These are phyloP conservation scores for Cucurbita maxima DNA, from an alignment of 306 rosid species.

Conservation along the genomic window DNA sequence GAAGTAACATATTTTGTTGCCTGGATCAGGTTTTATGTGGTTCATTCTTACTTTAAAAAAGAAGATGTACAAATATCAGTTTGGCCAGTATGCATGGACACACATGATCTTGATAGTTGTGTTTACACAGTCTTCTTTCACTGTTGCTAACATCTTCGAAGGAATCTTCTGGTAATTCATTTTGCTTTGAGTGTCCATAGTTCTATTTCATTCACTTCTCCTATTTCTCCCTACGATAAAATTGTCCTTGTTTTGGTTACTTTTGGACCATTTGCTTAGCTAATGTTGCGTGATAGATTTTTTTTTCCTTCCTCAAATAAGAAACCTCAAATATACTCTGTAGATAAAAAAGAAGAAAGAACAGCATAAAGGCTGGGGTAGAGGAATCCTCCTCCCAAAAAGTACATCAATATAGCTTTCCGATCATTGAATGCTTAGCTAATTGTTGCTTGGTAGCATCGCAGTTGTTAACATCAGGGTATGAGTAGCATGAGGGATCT, in stretches of 20 bases:
- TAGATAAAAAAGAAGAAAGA: neutral
- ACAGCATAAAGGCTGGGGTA: neutral
- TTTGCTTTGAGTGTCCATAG: neutral
- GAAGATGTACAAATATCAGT: slow-evolving; percentile 98
- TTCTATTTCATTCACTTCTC: neutral
- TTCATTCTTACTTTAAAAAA: slow-evolving; percentile 90
- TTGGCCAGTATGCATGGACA: slow-evolving; percentile 99
- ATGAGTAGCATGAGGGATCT: neutral
- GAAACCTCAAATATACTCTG: neutral
- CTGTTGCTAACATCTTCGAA: slow-evolving; percentile 94
- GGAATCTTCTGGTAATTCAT: slow-evolving; percentile 81
- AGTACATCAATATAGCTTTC: neutral
- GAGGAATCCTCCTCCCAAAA: neutral
- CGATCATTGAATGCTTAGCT: neutral
- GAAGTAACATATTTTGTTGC: slow-evolving; percentile 11
- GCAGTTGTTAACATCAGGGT: neutral
- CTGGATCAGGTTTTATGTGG: slow-evolving; percentile 88
- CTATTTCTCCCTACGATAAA: neutral
- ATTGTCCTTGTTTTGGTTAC: neutral
- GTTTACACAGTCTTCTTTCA: slow-evolving; percentile 89
- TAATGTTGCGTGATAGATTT: neutral
- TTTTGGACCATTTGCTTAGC: neutral
- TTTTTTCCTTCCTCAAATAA: neutral
- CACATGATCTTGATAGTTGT: slow-evolving; percentile 94
- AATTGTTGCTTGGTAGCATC: neutral